Base-by-base conservation (phyloP, 2,329 filamentous ascomycete genomes). In the Colletotrichum neosansevieriae region DNA sequence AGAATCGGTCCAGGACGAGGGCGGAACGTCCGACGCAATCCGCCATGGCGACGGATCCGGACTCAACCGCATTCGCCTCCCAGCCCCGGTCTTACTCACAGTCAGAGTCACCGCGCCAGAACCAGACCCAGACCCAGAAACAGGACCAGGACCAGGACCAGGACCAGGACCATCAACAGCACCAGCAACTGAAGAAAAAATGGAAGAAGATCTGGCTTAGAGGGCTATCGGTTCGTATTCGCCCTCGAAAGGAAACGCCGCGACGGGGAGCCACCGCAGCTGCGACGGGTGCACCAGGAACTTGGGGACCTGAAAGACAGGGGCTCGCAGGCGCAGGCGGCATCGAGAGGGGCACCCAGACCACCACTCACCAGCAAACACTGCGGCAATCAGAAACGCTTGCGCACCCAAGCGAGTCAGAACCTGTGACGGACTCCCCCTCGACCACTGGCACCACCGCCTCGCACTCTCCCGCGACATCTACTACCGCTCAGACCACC, bases 401-500 rank as follows among this genome's bases (percentile, higher is more conserved):
- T 34, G 53, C 34, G 47, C 65, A 47, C 17, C 40, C 45, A n/a
- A 47, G 53, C 47, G 65, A 68, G 61, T 54, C 61, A 44, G 61
- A 59, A 9, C 21, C 40, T 54, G 32, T 65, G 5, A 40, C 57
- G 7, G 63, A 69, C 34, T 58, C 50, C 42, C 62, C 63, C 36
- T 62, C 67, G 17, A 58, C 62, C 7, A 36, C 29, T 19, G 57
- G 54, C 17, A 69, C 67, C 13, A 56, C 63, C n/a, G 32, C 42
- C 50, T 61, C 57, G 2, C 50, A 67, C 29, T 69, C 65, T 40
- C 47, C 65, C 38, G 63, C 56, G 15, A 62, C 51, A 21, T 69
- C 67, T 13, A 61, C 56, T 6, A 67, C 67, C 32, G 62, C 63
- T 57, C 63, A 66, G 56, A 62, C 67, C 63, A 61, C 67, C 29